Conservation (phyloP, 208 protist genomes). For the Zelonia costaricensis region DNA sequence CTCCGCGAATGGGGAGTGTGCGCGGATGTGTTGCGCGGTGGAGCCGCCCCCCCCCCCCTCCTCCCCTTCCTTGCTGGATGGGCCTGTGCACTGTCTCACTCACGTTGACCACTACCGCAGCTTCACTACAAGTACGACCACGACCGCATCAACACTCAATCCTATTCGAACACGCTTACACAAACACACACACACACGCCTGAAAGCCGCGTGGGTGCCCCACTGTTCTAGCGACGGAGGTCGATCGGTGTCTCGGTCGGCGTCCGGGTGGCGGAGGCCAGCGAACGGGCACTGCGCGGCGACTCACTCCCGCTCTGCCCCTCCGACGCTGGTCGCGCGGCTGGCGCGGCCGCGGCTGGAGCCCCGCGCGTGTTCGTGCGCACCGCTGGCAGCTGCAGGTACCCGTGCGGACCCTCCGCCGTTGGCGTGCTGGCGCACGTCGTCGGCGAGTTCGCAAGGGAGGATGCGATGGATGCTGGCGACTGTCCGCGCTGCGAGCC, state of each 20-base stretch:
- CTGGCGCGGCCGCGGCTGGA: background rate
- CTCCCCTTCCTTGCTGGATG: background rate
- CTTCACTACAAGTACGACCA: too few relatives aligned
- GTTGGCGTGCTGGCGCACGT: background rate
- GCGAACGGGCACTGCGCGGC: background rate
- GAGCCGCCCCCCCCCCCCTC: background rate
- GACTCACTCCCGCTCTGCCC: slow-evolving; percentile 2
- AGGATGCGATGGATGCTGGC: background rate
- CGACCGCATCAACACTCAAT: too few relatives aligned
- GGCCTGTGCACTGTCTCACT: background rate
- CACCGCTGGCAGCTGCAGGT: background rate
- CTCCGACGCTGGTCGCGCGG: background rate
- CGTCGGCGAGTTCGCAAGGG: background rate
- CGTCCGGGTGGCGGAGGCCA: background rate
- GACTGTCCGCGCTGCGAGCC: too few relatives aligned
- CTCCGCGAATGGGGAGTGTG: background rate
- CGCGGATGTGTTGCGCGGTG: background rate
- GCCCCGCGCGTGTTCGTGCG: too few relatives aligned
- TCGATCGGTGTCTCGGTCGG: background rate
- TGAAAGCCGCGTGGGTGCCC: too few relatives aligned
- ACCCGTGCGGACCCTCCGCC: background rate
- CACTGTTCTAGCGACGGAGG: too few relatives aligned
- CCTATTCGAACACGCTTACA: too few relatives aligned
- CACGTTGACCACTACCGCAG: background rate
- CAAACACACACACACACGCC: too few relatives aligned